phyloP scores from a whole-genome alignment of 257 asterid species.

The Oldenlandia corymbosa region DNA sequence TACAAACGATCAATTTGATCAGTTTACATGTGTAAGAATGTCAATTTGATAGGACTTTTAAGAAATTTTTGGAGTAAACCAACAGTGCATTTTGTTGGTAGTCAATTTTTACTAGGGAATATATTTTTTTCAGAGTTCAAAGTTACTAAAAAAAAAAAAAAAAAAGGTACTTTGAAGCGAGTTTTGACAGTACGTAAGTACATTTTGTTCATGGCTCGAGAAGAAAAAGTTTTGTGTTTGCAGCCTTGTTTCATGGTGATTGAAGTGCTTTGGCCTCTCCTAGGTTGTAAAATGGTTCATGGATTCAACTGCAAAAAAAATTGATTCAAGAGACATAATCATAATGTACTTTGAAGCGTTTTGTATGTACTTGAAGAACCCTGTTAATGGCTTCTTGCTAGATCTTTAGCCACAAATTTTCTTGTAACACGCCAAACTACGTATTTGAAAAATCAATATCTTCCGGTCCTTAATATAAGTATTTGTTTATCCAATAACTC shows the following conservation, averaged over 20 bases:
- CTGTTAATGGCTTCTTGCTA: too few species aligned
- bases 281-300: constrained; percentile 3
- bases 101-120: constrained; percentile 12
- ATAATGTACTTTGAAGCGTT: too few species aligned
- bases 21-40: too few species aligned
- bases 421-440: too few species aligned
- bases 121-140: constrained; percentile 7
- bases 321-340: neutral
- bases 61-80: constrained; percentile 1
- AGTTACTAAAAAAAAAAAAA: too few species aligned
- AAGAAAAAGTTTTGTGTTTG: constrained; percentile 1
- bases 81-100: constrained; percentile 6
- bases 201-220: constrained; percentile 29
- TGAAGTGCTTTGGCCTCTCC: neutral
- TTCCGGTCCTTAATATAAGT: too few species aligned
- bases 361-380: too few species aligned
- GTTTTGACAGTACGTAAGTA: constrained; percentile 10
- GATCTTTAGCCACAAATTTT: too few species aligned
- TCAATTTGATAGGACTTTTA: too few species aligned
- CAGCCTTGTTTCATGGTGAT: constrained; percentile 14
- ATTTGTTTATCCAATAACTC: too few species aligned
- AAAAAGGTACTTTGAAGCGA: neutral
- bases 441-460: too few species aligned
- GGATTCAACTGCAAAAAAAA: constrained; percentile 7
- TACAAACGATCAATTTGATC: too few species aligned